Base-by-base conservation (phyloP, 805 yeast genomes). In the Trichomonascus vanleenenianus region DNA sequence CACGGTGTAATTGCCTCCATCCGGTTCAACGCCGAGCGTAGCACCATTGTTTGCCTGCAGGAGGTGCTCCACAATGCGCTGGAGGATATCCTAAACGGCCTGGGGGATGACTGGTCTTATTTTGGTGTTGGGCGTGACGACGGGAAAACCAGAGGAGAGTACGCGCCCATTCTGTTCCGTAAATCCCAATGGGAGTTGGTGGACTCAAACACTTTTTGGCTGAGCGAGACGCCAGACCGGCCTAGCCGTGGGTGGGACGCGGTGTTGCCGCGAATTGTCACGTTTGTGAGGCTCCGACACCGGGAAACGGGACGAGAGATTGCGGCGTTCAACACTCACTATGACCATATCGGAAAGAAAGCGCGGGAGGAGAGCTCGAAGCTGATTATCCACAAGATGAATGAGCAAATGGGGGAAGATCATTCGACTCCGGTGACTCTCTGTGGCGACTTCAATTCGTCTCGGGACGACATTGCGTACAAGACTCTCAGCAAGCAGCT, bases 371-470 rank as follows among this genome's bases (percentile, higher is more conserved):
- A 72, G 42, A 68, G 76, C 4, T 73, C 75, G 4, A 67, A 71
- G 37, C 49, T 75, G 48, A 68, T 73, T 38, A 63, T 67, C 11
- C 19, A 44, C 12, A 46, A 47, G 32, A 51, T 56, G 27, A 56
- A 55, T 8, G 63, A 62, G 9, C 59, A 61, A 15, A 56, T 54
- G 11, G 63, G 61, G 8, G 59, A 61, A 19, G 27, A 22, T 22
- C 8, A 22, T 8, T 70, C 50, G 64, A 64, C 62, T 16, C 68
- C 72, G 2, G 67, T 71, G 2, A 62, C 75, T 42, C 61, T 78
- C n/a, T 61, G 69, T 12, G 83, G 83, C 2, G 83, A 78, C 56
- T 74, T 79, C 62, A 79, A 79, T 54, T 70, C 79, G 32, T 63
- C 67, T 43, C 70, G 73, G 1, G 51, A 59, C n/a, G 74, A 71